Base-by-base conservation (phyloP, 202 grass and related monocot species). In the Elaeis oleifera region DNA sequence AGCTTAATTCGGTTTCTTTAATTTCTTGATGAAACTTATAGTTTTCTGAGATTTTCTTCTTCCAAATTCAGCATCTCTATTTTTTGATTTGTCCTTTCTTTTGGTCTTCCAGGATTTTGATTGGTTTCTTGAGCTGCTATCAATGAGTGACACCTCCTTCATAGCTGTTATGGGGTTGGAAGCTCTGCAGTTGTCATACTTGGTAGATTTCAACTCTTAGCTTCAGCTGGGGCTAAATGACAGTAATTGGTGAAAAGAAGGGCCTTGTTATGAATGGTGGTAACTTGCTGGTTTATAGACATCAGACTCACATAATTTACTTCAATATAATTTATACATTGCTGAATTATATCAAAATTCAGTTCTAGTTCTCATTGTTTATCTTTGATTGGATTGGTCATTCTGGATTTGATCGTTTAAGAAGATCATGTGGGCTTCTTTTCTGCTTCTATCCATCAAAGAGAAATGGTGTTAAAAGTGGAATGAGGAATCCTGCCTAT, bases 61-160 rank as follows among this genome's bases (percentile, higher is more conserved):
- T 44, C 6, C 32, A 57, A 52, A 44, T 69, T 57, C 16, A 21
- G 7, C 55, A 56, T 54, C 18, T 32, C 31, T 69, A 9, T 44
- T 21, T 26, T 69, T 22, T 54, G 26, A 54, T 69, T 36, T 69
- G 18, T 64, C 24, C 24, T 13, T 50, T 57, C 26, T 62, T 55
- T 70, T 57, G 19, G 44, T 39, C 59, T 71, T 62, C 39, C 63
- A 78, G 75, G 66, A 63, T 70, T 64, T 25, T 8, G n/a, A 64
- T 56, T 55, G 3, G 9, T 51, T 29, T 36, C 56, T 60, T 62
- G 28, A 28, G 9, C 62, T 56, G 66, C 36, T 44, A 3, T 44
- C 8, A 44, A 71, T 78, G 75, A 62, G 11, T 63, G 25, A 49
- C 54, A 32, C 13, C 6, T 53, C 14, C 18, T n/a, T 29, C 23